Percentiles rank a stretch among this genome's conserved stretches.
phyloP scores from a whole-genome alignment of 176 grass and related monocot species.

The Bonia amplexicaulis region DNA sequence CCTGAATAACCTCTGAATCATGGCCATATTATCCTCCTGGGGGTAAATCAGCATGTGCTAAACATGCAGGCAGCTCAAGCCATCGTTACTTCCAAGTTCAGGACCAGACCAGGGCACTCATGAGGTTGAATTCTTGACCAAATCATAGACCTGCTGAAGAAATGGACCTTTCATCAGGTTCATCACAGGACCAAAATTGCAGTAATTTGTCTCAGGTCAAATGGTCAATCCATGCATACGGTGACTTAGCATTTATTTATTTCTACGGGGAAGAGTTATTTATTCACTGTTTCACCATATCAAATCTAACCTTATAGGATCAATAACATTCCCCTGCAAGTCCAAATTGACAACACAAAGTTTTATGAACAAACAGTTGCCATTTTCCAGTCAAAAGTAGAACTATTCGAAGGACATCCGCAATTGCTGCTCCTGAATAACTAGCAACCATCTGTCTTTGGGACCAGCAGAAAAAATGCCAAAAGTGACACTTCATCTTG shows the following conservation, averaged over 20 bases:
- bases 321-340: not conserved
- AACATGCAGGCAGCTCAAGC: not conserved
- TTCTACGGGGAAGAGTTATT: not conserved
- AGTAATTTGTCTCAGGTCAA: not conserved
- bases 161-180: not conserved
- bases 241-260: not conserved
- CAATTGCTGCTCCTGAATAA: conserved; percentile 5
- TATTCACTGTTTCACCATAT: not conserved
- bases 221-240: not conserved
- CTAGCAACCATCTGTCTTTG: not conserved
- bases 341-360: conserved; percentile 12
- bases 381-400: conserved; percentile 21
- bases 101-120: not conserved
- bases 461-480: not conserved
- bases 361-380: not conserved
- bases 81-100: not conserved
- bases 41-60: not conserved
- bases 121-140: not conserved
- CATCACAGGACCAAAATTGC: not conserved
- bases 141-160: not conserved
- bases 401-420: conserved; percentile 22
- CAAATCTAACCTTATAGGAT: not conserved
- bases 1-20: not conserved
- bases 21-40: not conserved
- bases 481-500: conserved; percentile 14